Evolutionary conservation across 148 eudicot genomes (phyloP), one percentile per base, ranked within the genome.

Genomic region (Tetragonia tetragonoides): DNA sequence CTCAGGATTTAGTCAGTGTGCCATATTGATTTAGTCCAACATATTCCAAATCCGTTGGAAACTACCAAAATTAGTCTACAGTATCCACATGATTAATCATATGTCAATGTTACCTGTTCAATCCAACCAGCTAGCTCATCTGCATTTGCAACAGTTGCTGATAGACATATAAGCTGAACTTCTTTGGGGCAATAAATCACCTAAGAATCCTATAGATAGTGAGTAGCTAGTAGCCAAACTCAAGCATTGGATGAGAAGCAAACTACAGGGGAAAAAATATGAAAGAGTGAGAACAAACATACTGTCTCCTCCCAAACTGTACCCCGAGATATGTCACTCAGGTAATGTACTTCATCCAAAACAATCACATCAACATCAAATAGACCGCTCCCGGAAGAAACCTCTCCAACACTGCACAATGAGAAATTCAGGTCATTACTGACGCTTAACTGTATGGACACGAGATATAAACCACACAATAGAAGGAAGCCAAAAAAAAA

Each of bases 241-340:
- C 49, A 51, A 68, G 34, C 69, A 47, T 40, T 37, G 68, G 53
- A 20, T 72, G 41, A 60, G 18, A 57, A 66, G 7, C 38, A 51
- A 64, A 51, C 70, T 47, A 37, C 73, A 71, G 41, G 47, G 23
- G 11, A 60, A 53, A 62, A 44, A 23, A 66, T 23, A 46, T 12
- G 47, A 40, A 74, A 74, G 37, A 66, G 54, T 68, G 28, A 74
- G 77, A 79, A 60, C 51, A 70, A 73, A 86, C 97, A 75, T 84
- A 95, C 99, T 70, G 91, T 95, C 84, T 95, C 99, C 87, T 95
- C 99, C 99, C 99, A 95, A 66, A 95, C 99, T 77, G 99, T 93
- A 78, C 99, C 99, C 79, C 99, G 91, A 75, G 97, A 93, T 69
- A 91, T 91, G 86, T 95, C 99, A 83, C 99, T 95, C 57, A 95